Conservation (phyloP, 2,329 filamentous ascomycete genomes). For the Hirsutella thompsonii region DNA sequence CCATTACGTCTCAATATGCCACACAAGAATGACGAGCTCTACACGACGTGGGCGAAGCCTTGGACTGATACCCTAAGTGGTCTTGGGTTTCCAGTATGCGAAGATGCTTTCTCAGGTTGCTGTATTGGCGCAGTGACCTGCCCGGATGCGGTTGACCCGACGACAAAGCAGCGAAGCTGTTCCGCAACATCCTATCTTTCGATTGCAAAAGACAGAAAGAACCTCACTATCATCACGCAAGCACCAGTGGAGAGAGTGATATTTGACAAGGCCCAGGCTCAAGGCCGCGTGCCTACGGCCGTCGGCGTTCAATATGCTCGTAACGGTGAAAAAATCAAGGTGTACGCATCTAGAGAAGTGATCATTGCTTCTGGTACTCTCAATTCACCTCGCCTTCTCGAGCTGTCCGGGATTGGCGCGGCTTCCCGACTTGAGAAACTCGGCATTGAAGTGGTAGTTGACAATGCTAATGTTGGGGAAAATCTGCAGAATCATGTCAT, state of each 20-base stretch:
- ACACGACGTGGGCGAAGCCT: no score
- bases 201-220: background rate
- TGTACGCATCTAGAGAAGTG: background rate
- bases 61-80: background rate
- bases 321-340: background rate
- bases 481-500: background rate
- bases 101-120: background rate
- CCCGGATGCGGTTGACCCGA: no score
- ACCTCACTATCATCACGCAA: background rate
- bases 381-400: constrained; percentile 27
- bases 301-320: background rate
- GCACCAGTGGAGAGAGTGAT: background rate
- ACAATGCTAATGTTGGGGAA: background rate
- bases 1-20: no score
- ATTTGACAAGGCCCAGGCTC: background rate
- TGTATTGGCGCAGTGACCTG: background rate
- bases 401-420: constrained; percentile 28
- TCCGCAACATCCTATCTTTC: background rate
- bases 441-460: background rate
- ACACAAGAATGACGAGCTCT: no score
- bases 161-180: background rate
- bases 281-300: background rate
- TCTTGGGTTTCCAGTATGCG: background rate
- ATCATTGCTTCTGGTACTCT: constrained; percentile 28
- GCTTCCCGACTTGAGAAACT: constrained; percentile 17